phyloP scores from a whole-genome alignment of 2,329 filamentous ascomycete genomes.

The Emmonsiellopsis sp. region DNA sequence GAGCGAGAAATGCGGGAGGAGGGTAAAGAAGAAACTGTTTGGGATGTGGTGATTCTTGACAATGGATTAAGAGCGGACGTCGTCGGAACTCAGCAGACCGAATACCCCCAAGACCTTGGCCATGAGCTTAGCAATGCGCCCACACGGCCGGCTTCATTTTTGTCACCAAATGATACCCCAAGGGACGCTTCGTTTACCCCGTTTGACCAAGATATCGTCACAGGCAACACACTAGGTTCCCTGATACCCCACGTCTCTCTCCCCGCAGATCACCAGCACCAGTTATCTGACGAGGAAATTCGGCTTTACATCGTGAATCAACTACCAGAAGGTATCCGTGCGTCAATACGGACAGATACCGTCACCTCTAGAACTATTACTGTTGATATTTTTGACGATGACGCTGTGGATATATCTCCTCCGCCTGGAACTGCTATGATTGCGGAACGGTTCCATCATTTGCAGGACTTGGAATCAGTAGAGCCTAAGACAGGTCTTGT shows the following conservation, averaged over 20 bases:
- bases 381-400: slow-evolving; percentile 37
- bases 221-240: slow-evolving; percentile 15
- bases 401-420: slow-evolving; percentile 33
- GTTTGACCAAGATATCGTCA: slow-evolving; percentile 25
- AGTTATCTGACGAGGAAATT: slow-evolving; percentile 37
- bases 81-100: slow-evolving; percentile 32
- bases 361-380: slow-evolving; percentile 38
- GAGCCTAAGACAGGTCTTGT: slow-evolving; percentile 16
- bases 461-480: slow-evolving; percentile 41
- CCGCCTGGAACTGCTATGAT: slow-evolving; percentile 39
- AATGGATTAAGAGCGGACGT: slow-evolving; percentile 39
- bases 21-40: slow-evolving; percentile 36
- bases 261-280: slow-evolving; percentile 27
- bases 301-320: slow-evolving; percentile 40
- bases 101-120: slow-evolving; percentile 31
- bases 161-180: slow-evolving; percentile 23
- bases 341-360: slow-evolving; percentile 34
- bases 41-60: slow-evolving; percentile 42
- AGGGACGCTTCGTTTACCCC: slow-evolving; percentile 31
- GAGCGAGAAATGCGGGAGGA: slow-evolving; percentile 31
- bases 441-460: slow-evolving; percentile 39
- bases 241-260: slow-evolving; percentile 21
- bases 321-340: slow-evolving; percentile 32
- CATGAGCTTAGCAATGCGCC: slow-evolving; percentile 25
- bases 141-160: slow-evolving; percentile 47